Percentiles rank a stretch among this genome's conserved stretches.
Evolutionary conservation across 108 stramenopile genomes (phyloP).

Genomic region (Discostella pseudostelligera): DNA sequence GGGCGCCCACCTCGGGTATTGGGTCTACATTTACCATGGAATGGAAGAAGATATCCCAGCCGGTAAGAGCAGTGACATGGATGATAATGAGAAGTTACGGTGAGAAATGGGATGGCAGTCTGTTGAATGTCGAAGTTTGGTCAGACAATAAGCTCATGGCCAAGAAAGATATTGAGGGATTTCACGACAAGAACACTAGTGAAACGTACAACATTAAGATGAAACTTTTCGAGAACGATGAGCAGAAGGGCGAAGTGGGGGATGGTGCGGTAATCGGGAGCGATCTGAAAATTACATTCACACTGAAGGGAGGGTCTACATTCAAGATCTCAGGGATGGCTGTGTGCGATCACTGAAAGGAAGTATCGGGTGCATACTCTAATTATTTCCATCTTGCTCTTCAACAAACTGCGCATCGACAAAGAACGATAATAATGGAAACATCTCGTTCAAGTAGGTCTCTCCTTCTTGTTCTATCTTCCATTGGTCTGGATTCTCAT

Average conservation of each 20-base stretch:
- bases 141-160: conserved; percentile 26
- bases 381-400: too few relatives aligned
- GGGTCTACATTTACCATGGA: conserved; percentile 45
- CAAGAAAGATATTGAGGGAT: conserved; percentile 47
- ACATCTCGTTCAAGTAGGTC: conserved; percentile 54
- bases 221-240: conserved; percentile 13
- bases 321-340: conserved; percentile 85
- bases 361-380: too few relatives aligned
- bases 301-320: conserved; percentile 59
- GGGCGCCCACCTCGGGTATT: conserved; percentile 43
- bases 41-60: conserved; percentile 40
- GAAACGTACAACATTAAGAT: conserved; percentile 74
- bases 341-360: conserved; percentile 59
- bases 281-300: conserved; percentile 38
- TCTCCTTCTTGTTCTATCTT: conserved; percentile 58
- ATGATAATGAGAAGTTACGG: conserved; percentile 86
- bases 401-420: conserved; percentile 6
- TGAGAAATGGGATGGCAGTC: conserved; percentile 66
- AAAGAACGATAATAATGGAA: conserved; percentile 60
- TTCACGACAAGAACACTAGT: conserved; percentile 72
- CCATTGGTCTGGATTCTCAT: conserved; percentile 65
- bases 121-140: conserved; percentile 35
- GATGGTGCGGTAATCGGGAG: conserved; percentile 12
- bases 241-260: not conserved
- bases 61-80: conserved; percentile 56